Evolutionary conservation across 202 grass and related monocot species (phyloP).

Genomic region (Setaria viridis): DNA sequence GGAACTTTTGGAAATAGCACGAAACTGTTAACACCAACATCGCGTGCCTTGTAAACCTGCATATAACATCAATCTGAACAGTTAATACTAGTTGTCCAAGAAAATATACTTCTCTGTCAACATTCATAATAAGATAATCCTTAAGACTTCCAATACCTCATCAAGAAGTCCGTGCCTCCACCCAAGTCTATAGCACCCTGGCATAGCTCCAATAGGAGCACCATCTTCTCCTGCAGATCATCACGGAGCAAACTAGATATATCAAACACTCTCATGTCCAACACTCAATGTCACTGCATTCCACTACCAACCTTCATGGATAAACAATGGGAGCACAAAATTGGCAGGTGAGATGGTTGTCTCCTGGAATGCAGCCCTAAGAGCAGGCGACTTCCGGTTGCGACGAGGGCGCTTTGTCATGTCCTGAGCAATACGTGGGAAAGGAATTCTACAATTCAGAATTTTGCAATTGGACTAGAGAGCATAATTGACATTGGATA

Average conservation of each 20-base stretch:
- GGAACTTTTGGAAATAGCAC: conserved; percentile 98
- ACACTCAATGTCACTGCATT: conserved; percentile 21
- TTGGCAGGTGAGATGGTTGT: conserved; percentile 75
- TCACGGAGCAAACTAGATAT: background rate
- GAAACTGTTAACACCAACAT: conserved; percentile 97
- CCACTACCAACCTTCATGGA: conserved; percentile 83
- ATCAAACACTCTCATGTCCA: conserved; percentile 24
- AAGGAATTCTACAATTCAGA: background rate
- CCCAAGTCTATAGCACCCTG: conserved; percentile 93
- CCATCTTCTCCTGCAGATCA: conserved; percentile 76
- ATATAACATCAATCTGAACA: conserved; percentile 42
- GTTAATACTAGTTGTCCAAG: background rate
- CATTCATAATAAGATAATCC: background rate
- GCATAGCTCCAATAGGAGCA: conserved; percentile 95
- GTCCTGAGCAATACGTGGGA: conserved; percentile 47
- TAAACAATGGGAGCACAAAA: conserved; percentile 91
- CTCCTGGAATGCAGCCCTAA: conserved; percentile 93
- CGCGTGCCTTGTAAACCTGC: conserved; percentile 91
- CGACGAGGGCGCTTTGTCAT: conserved; percentile 84
- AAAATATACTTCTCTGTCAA: background rate
- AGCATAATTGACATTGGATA: conserved; percentile 12
- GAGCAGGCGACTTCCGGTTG: conserved; percentile 73
- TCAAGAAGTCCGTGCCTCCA: conserved; percentile 95
- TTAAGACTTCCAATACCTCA: conserved; percentile 61
- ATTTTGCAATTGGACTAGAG: background rate